Evolutionary conservation across 2,329 filamentous ascomycete species (phyloP), one percentile per base, ranked within the genome.

Genomic region (Nemania serpens): DNA sequence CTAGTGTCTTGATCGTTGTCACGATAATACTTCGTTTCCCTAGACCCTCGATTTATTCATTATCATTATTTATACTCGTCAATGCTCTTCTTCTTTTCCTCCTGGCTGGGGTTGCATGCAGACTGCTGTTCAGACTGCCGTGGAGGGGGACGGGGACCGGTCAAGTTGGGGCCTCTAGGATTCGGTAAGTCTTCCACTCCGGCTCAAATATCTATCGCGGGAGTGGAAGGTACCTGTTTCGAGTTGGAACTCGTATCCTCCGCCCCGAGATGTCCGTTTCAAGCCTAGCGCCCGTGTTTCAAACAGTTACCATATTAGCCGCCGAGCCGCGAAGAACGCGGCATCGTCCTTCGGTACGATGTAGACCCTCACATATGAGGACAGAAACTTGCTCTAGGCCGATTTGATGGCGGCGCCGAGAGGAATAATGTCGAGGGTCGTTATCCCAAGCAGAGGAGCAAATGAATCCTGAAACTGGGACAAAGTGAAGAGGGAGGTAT

Each of bases 241-340:
- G 25, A 29, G 25, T 29, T 29, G 25, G 25, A 29, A 29, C 25
- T 29, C 25, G 25, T 29, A 4, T 29, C 25, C 25, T 29, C 25
- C 4, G 7, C 4, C 4, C 9, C 7, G 41, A 43, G 17, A 34
- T 13, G 34, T 18, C 47, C 47, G 13, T 53, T 46, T 41, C n/a
- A 33, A 46, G 55, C n/a, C 34, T 52, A 58, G 41, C 49, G 42
- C 15, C 55, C 12, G 11, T 43, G 18, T n/a, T 41, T 46, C 17
- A 33, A 11, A 17, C n/a, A 25, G 22, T 17, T 10, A 22, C 37
- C 54, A 43, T n/a, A 50, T 53, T 58, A 58, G 49, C 56, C 56
- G 56, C 41, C 42, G 45, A 42, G 11, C 42, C 29, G n/a, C n/a
- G 42, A 43, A 41, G 41, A 29, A 29, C 25, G 25, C 25, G 25